Percentiles rank a stretch among this genome's conserved stretches.
These are phyloP conservation scores for Diplodia sapinea DNA, from an alignment of 2,329 filamentous ascomycete species.

Conservation along the genomic window DNA sequence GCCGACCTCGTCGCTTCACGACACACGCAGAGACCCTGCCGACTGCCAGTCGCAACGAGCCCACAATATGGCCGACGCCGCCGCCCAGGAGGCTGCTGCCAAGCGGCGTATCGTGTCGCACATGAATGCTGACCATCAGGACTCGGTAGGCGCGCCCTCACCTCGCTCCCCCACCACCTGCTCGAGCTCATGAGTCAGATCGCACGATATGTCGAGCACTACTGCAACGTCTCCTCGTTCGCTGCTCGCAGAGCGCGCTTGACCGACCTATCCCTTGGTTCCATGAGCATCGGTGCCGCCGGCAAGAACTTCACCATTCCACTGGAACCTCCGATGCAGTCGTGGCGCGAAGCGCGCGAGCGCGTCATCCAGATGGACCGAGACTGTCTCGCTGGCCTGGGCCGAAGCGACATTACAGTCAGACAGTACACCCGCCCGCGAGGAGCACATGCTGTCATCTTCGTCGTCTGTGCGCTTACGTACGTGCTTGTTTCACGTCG, in stretches of 20 bases:
- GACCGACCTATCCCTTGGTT: constrained; percentile 67
- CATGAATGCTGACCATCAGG: constrained; percentile 84
- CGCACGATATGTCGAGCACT: constrained; percentile 77
- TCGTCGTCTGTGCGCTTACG: constrained; percentile 51
- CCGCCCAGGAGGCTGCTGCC: constrained; percentile 54
- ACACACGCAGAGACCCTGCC: constrained; percentile 4
- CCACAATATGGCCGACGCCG: constrained; percentile 39
- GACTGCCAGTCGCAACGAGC: background rate
- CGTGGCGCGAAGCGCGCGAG: constrained; percentile 69
- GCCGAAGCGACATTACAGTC: constrained; percentile 62
- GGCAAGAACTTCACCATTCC: constrained; percentile 60
- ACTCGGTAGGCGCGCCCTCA: constrained; percentile 57
- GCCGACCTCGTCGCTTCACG: background rate
- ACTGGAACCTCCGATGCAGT: constrained; percentile 72
- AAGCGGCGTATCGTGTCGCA: constrained; percentile 74
- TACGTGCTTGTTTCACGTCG: constrained; percentile 41
- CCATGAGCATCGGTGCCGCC: constrained; percentile 65
- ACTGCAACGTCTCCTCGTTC: constrained; percentile 62
- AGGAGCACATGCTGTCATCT: constrained; percentile 60
- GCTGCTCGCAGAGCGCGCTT: constrained; percentile 66
- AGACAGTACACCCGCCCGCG: constrained; percentile 59
- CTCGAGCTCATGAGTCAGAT: constrained; percentile 49
- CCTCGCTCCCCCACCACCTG: constrained; percentile 3
- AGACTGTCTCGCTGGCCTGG: constrained; percentile 64
- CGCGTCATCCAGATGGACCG: constrained; percentile 76